Percentiles rank a stretch among this genome's conserved stretches.
Conservation (phyloP, 495 filamentous ascomycete species). For the Lasiosphaeriaceae sp. region DNA sequence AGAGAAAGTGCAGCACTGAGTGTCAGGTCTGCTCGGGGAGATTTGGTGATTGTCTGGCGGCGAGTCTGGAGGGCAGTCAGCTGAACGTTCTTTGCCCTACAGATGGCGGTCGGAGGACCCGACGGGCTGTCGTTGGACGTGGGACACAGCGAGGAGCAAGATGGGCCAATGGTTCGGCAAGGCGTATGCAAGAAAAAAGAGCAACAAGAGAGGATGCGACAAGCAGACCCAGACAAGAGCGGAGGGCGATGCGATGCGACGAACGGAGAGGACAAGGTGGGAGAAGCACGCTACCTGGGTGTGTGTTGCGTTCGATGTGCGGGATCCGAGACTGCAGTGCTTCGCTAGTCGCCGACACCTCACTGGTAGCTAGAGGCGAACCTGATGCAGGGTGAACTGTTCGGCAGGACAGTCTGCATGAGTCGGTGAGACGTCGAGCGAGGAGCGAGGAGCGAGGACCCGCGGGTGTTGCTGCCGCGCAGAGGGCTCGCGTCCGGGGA, state of each 20-base stretch:
- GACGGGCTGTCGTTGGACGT: not conserved
- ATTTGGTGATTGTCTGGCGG: too few species aligned
- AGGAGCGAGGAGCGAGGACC: not conserved
- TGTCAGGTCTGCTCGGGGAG: too few species aligned
- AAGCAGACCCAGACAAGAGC: not conserved
- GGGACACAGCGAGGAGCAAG: not conserved
- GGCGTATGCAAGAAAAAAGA: not conserved
- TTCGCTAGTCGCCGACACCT: constrained; percentile 13
- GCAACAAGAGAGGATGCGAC: constrained; percentile 2
- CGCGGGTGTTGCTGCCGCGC: too few species aligned
- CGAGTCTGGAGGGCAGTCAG: too few species aligned
- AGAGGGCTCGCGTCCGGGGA: not conserved
- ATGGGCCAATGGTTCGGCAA: constrained; percentile 4
- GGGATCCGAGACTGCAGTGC: constrained; percentile 14
- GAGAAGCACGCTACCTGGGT: not conserved
- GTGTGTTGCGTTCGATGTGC: constrained; percentile 3
- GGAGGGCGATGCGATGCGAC: not conserved
- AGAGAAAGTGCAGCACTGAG: too few species aligned
- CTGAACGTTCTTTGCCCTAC: too few species aligned
- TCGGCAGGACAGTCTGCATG: constrained; percentile 16
- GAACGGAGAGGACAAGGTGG: not conserved
- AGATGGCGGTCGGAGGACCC: too few species aligned
- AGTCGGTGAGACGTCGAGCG: constrained; percentile 20
- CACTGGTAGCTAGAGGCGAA: constrained; percentile 16
- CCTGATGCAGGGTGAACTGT: constrained; percentile 24